Evolutionary conservation across 2,329 filamentous ascomycete species (phyloP).

Genomic region (Xylaria sp.): DNA sequence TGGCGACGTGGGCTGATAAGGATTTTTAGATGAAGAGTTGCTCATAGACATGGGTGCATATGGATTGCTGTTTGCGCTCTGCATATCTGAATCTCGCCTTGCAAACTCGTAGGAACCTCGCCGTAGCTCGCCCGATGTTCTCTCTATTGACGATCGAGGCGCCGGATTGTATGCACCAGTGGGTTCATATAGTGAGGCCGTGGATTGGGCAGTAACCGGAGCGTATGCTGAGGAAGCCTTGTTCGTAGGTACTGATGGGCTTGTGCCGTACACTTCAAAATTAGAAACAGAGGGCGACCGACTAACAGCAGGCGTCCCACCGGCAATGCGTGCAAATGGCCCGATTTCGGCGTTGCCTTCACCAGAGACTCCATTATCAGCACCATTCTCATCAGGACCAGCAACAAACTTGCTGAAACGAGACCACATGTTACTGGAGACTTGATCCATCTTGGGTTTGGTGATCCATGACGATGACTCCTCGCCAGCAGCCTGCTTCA

Average conservation of each 20-base stretch:
- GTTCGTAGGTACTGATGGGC: slow-evolving; percentile 53
- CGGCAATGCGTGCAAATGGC: slow-evolving; percentile 83
- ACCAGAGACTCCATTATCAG: slow-evolving; percentile 65
- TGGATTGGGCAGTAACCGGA: slow-evolving; percentile 50
- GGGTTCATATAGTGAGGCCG: slow-evolving; percentile 53
- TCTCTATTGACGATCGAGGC: slow-evolving; percentile 57
- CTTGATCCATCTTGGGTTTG: slow-evolving; percentile 95
- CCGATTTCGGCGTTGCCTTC: slow-evolving; percentile 71
- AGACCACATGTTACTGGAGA: slow-evolving; percentile 88
- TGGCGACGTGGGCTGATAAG: slow-evolving; percentile 47
- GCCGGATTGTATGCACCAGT: slow-evolving; percentile 46
- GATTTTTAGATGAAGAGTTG: slow-evolving; percentile 44
- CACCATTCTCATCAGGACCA: slow-evolving; percentile 82
- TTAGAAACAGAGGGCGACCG: slow-evolving; percentile 75
- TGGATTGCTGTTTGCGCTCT: slow-evolving; percentile 47
- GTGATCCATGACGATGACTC: slow-evolving; percentile 88
- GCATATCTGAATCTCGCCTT: slow-evolving; percentile 54
- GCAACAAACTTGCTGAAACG: slow-evolving; percentile 97
- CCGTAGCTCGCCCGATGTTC: slow-evolving; percentile 56
- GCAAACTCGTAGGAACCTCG: slow-evolving; percentile 56
- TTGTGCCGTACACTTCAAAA: slow-evolving; percentile 76
- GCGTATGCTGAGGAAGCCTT: slow-evolving; percentile 64
- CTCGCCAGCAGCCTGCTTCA: slow-evolving; percentile 87
- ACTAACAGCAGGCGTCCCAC: slow-evolving; percentile 79
- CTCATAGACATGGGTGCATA: slow-evolving; percentile 50